Base-by-base conservation (phyloP, 2,329 filamentous ascomycete species). In the Fusarium begoniae region DNA sequence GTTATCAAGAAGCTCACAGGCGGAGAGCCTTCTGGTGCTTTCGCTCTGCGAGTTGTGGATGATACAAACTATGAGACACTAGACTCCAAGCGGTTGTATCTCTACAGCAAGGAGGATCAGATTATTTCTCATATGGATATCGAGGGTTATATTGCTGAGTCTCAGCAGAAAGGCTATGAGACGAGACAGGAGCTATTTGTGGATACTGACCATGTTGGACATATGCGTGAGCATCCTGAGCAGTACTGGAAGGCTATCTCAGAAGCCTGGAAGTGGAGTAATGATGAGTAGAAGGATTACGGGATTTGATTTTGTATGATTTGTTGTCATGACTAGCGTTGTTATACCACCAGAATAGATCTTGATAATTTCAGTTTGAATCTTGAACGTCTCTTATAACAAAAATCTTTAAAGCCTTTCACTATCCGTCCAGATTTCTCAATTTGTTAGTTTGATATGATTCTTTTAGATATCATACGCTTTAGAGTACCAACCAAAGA, bases 121-220 rank as follows among this genome's bases (percentile, higher is more conserved):
- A 84, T 92, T 68, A 90, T 92, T 17, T 78, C 81, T 8, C 88
- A 84, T 78, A 77, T 87, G 66, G 89, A 91, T 69, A 86, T 91
- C 1, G 87, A 90, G 72, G 82, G 81, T 20, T 87, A 91, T 74
- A 87, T 85, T 2, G 84, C 85, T 6, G 79, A 84, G 41, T 86
- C 88, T 4, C 82, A 78, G 66, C 75, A 78, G 18, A 82, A 83
- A 60, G 90, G 90, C 0, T 91, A 87, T 72, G 76, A 78, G 28
- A 85, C 87, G 4, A 81, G 84, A 3, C 81, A 84, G 26, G 87
- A 89, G 65, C 75, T 86, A 37, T 92, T 92, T 70, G 84, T 89
- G 56, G 87, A 86, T 8, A 90, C 87, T 56, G 82, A 85, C 3
- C 90, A 93, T 79, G 90, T 91, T 24, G 89, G 88, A 3, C 90